Conservation (phyloP, 768 basidiomycete genomes). For the Leccinum arenicola region DNA sequence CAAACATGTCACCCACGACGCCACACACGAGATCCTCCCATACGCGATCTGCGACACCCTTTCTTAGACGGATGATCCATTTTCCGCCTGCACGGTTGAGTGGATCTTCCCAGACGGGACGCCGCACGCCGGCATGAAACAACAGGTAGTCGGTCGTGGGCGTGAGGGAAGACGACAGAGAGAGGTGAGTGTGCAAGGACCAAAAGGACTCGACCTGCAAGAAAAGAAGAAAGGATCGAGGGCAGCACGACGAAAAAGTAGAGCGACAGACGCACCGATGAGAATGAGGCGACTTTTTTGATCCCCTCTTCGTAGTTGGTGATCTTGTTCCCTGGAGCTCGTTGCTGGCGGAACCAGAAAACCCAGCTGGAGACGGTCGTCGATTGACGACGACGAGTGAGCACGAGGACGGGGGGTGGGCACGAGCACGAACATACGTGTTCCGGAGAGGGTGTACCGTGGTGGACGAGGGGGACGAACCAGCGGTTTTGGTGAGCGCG, state of each 20-base stretch:
- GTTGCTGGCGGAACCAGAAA: slow-evolving; percentile 91
- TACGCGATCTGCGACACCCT: slow-evolving; percentile 85
- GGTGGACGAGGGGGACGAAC: slow-evolving; percentile 20
- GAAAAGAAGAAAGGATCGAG: slow-evolving; percentile 5
- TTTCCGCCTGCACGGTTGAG: slow-evolving; percentile 86
- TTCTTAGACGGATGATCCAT: slow-evolving; percentile 91
- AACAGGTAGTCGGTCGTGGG: slow-evolving; percentile 94
- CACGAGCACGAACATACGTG: slow-evolving; percentile 67
- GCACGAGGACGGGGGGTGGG: slow-evolving; percentile 11
- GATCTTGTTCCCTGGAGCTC: slow-evolving; percentile 85
- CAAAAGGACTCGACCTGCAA: slow-evolving; percentile 90
- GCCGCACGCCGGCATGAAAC: slow-evolving; percentile 80
- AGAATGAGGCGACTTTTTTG: slow-evolving; percentile 86
- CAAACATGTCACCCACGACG: slow-evolving; percentile 88
- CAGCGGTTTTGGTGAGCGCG: slow-evolving; percentile 40
- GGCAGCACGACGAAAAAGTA: neutral
- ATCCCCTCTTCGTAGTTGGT: slow-evolving; percentile 94
- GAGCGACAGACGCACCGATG: slow-evolving; percentile 56
- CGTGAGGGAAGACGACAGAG: slow-evolving; percentile 76
- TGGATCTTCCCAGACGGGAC: slow-evolving; percentile 96
- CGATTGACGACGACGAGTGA: slow-evolving; percentile 18
- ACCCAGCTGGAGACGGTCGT: slow-evolving; percentile 62
- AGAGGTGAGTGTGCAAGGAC: slow-evolving; percentile 90
- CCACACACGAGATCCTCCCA: slow-evolving; percentile 91
- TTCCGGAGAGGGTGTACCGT: slow-evolving; percentile 75